Evolutionary conservation across 2,329 filamentous ascomycete species (phyloP), one percentile per base, ranked within the genome.

Genomic region (Botryotinia narcissicola): DNA sequence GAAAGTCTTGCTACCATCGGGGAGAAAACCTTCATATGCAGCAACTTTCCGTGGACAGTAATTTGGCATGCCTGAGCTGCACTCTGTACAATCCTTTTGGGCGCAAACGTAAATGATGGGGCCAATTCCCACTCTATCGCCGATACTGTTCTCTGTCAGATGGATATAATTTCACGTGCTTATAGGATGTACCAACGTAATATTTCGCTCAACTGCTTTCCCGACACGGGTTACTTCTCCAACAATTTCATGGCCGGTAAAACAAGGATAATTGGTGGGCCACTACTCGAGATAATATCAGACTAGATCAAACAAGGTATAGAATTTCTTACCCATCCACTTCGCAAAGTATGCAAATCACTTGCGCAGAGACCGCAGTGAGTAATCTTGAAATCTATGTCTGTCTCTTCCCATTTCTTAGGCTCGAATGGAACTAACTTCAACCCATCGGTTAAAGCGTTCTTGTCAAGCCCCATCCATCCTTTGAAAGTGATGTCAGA

Each of bases 211-310:
- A 16, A 83, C 79, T 44, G 78, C 74, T 10, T 79, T 76, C 6
- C 85, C 85, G 35, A 86, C 78, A 22, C 82, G 82, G 29, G 83
- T 81, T 8, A 83, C 83, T 22, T 77, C 81, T 16, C 85, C 85
- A 75, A 86, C 81, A 44, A 87, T 86, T 73, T 87, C 85, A 77
- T 87, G 85, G 42, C 85, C 85, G 10, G 84, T 82, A 32, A 82
- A 83, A 74, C 82, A 77, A 32, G 80, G 80, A 69, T 79, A 81
- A 76, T 71, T 76, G 79, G 78, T 84, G 76, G 83, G 12, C 83
- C 85, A 71, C 75, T 75, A 59, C 22, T 48, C 16, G 20, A 37
- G n/a, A n/a, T 59, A 42, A 35, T 7, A 46, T 66, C 44, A 74
- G 63, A 48, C 37, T n/a, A 22, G 25, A 37, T 70, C 37, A 25